These are phyloP conservation scores for Haplographium delicatum DNA, from an alignment of 495 filamentous ascomycete species.

Conservation along the genomic window DNA sequence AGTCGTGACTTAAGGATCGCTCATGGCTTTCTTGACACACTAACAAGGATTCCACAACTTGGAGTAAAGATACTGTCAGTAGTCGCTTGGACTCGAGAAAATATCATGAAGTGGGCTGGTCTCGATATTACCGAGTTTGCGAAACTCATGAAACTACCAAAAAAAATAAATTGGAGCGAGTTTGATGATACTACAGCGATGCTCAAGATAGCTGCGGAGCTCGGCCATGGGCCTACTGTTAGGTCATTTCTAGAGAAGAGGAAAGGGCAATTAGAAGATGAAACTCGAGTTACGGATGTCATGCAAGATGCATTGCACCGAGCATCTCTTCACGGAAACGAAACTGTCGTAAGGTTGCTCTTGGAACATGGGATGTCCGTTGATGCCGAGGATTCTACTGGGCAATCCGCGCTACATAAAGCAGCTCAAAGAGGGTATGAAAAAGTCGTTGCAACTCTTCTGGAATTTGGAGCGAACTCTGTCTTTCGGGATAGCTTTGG, in stretches of 20 bases:
- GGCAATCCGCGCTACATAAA: not conserved
- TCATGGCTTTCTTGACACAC: not conserved
- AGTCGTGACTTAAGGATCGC: not conserved
- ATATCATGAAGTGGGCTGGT: not conserved
- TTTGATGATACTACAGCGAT: not conserved
- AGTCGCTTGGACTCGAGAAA: not conserved
- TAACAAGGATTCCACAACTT: not conserved
- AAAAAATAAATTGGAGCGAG: not conserved
- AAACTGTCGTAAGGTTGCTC: not conserved
- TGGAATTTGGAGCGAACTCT: not conserved
- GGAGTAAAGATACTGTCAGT: not conserved
- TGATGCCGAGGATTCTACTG: not conserved
- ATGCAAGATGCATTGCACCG: not conserved
- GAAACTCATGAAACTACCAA: not conserved
- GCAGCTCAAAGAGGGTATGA: not conserved
- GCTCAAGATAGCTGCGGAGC: not conserved
- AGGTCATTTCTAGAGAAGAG: not conserved
- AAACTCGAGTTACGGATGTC: no score
- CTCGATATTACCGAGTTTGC: not conserved
- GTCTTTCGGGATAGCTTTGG: not conserved
- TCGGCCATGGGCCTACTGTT: not conserved
- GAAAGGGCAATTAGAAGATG: not conserved
- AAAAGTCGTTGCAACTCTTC: not conserved
- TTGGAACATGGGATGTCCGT: not conserved
- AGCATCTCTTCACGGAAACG: not conserved